Percentiles rank a stretch among this genome's conserved stretches.
These are phyloP conservation scores for Amanita jacksonii DNA, from an alignment of 768 basidiomycete genomes.

Conservation along the genomic window DNA sequence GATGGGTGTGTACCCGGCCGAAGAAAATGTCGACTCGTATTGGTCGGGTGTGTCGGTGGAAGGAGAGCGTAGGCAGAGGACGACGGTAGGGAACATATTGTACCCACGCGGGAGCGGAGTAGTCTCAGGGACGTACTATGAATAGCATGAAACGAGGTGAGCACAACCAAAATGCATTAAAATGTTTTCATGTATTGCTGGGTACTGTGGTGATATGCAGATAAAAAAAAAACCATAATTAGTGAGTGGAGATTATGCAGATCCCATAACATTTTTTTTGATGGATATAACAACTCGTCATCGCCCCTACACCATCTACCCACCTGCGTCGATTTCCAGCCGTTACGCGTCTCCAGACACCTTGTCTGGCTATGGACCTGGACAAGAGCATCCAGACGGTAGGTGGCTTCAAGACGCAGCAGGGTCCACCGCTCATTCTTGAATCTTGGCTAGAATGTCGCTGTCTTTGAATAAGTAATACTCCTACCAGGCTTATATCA, in stretches of 20 bases:
- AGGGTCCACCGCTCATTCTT: slow-evolving; percentile 49
- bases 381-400: no score
- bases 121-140: no score
- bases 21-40: slow-evolving; percentile 44
- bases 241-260: slow-evolving; percentile 1
- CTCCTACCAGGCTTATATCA: slow-evolving; percentile 45
- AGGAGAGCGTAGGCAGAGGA: slow-evolving; percentile 36
- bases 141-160: no score
- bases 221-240: background rate
- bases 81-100: no score
- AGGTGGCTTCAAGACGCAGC: no score
- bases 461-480: slow-evolving; percentile 91
- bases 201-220: no score
- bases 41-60: slow-evolving; percentile 36
- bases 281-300: no score
- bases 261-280: slow-evolving; percentile 6
- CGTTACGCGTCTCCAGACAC: background rate
- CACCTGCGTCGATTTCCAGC: background rate
- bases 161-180: no score
- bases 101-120: no score
- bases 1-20: slow-evolving; percentile 38
- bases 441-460: slow-evolving; percentile 94
- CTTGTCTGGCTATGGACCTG: background rate
- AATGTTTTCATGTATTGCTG: no score
- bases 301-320: background rate